phyloP scores from a whole-genome alignment of 75 land plant species.

The Selaginella tamariscina region DNA sequence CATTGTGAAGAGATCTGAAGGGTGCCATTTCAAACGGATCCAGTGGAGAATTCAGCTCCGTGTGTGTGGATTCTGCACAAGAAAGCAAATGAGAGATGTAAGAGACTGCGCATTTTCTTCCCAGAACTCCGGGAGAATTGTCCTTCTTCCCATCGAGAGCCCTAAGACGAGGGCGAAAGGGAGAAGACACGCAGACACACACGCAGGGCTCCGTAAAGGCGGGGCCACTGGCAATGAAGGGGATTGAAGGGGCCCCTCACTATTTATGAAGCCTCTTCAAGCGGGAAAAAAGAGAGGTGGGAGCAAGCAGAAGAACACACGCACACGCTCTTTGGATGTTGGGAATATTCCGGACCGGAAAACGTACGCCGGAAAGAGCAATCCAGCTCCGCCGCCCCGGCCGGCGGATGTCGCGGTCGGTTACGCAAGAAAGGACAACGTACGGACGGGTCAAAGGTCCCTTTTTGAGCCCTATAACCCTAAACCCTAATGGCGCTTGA shows the following conservation, averaged over 20 bases:
- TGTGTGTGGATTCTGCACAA: no score
- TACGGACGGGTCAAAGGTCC: constrained; percentile 1
- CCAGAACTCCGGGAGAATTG: no score
- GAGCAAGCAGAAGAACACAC: not conserved
- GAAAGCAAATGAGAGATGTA: no score
- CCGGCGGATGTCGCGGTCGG: constrained; percentile 2
- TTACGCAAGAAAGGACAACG: not conserved
- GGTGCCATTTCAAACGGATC: no score
- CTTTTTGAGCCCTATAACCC: not conserved
- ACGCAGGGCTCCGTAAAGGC: not conserved
- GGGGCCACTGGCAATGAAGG: not conserved
- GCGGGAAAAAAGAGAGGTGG: not conserved
- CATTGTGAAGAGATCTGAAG: no score
- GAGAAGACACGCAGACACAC: not conserved
- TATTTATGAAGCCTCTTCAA: constrained; percentile 2
- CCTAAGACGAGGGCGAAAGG: not conserved
- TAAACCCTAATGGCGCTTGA: no score
- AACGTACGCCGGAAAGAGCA: no score
- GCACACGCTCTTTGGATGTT: not conserved
- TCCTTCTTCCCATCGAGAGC: no score
- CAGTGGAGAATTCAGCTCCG: no score
- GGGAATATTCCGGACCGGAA: constrained; percentile 4
- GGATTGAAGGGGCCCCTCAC: not conserved
- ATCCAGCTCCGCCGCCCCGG: not conserved
- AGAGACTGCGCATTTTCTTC: no score